Conservation (phyloP, 352 stramenopile genomes). For the Aphanomyces cochlioides region DNA sequence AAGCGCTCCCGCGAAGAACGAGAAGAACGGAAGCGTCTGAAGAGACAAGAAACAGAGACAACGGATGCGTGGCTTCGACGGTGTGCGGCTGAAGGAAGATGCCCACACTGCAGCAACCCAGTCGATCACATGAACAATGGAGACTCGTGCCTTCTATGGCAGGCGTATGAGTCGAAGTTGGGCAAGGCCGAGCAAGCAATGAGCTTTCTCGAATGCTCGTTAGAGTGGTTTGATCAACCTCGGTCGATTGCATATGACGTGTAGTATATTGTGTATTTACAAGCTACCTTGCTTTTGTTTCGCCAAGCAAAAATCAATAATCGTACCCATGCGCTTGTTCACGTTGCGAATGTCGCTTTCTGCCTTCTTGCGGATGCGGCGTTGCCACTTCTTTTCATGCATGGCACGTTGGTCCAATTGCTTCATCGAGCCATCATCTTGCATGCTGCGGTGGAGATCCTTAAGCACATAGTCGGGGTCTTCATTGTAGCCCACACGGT, state of each 20-base stretch:
- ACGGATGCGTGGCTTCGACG: slow-evolving; percentile 3
- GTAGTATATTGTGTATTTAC: background rate
- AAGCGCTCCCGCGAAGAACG: background rate
- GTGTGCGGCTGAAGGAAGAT: background rate
- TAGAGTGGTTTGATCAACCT: slow-evolving; percentile 10
- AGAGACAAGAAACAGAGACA: slow-evolving; percentile 3
- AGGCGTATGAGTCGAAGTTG: background rate
- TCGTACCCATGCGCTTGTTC: slow-evolving; percentile 74
- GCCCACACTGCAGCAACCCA: slow-evolving; percentile 4
- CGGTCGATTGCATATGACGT: background rate
- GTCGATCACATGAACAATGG: background rate
- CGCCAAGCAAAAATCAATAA: slow-evolving; percentile 49
- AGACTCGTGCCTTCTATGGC: background rate
- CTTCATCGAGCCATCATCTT: slow-evolving; percentile 74
- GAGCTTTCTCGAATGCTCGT: background rate
- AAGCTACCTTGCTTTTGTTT: slow-evolving; percentile 11
- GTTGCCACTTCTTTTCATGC: slow-evolving; percentile 83
- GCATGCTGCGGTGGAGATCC: slow-evolving; percentile 65
- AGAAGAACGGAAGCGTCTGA: background rate
- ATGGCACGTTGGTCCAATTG: slow-evolving; percentile 62
- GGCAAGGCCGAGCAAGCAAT: background rate
- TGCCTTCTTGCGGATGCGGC: slow-evolving; percentile 73
- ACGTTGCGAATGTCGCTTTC: slow-evolving; percentile 76
- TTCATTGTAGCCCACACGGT: slow-evolving; percentile 27
- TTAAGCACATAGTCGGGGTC: slow-evolving; percentile 51